These are phyloP conservation scores for Gomphus bonarii DNA, from an alignment of 1,284 basidiomycete genomes.

Conservation along the genomic window DNA sequence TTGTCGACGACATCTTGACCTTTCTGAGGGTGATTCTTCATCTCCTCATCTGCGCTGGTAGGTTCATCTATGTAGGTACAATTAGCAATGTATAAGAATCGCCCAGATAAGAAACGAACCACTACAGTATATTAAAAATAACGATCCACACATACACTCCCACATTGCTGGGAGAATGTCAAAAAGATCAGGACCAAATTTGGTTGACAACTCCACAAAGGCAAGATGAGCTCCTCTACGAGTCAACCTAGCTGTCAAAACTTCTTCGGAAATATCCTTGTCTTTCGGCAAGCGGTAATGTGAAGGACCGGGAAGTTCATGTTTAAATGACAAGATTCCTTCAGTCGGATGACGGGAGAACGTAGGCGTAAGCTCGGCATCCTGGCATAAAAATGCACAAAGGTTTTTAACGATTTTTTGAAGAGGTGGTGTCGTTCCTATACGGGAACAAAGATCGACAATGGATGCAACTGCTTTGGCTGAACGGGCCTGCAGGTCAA, in stretches of 20 bases:
- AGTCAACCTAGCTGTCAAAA: constrained; percentile 47
- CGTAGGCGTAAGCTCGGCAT: constrained; percentile 81
- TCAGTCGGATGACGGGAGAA: constrained; percentile 61
- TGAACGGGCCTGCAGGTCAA: constrained; percentile 84
- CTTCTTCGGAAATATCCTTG: constrained; percentile 41
- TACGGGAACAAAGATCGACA: constrained; percentile 73
- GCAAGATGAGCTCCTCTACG: constrained; percentile 80
- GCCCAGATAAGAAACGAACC: constrained; percentile 32
- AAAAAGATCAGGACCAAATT: constrained; percentile 71
- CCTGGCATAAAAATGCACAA: constrained; percentile 94
- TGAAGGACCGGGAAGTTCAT: constrained; percentile 18
- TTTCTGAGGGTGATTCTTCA: constrained; percentile 46
- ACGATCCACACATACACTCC: constrained; percentile 80
- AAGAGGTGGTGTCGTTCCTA: constrained; percentile 51
- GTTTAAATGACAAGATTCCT: constrained; percentile 73
- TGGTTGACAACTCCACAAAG: constrained; percentile 67
- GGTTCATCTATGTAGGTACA: not conserved
- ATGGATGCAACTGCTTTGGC: constrained; percentile 83
- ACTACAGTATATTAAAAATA: constrained; percentile 58
- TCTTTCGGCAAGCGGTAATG: constrained; percentile 18
- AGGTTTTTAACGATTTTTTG: constrained; percentile 98
- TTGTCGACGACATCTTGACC: constrained; percentile 94
- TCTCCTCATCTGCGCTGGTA: constrained; percentile 50
- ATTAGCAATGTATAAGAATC: constrained; percentile 7
- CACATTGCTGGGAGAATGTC: constrained; percentile 84